Conservation (phyloP, 1,284 basidiomycete species). For the Macrocystidia cucumis region DNA sequence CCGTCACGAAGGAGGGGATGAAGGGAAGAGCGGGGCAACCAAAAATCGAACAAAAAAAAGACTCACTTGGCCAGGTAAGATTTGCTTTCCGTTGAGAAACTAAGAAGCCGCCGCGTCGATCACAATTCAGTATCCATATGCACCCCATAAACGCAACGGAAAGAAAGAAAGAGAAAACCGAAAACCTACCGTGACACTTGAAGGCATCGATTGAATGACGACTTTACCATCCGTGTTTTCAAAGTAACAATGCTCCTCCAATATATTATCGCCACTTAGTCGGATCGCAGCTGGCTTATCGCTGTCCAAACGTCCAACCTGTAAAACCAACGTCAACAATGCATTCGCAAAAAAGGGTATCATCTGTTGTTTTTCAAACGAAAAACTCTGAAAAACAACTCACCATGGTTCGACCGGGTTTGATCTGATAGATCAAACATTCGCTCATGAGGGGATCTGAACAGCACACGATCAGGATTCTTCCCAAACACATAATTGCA, state of each 20-base stretch:
- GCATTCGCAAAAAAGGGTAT: constrained; percentile 5
- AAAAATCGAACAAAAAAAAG: constrained; percentile 4
- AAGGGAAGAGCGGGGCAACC: too few species aligned
- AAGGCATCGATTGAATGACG: constrained; percentile 67
- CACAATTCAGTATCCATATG: constrained; percentile 2
- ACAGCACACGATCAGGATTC: constrained; percentile 2
- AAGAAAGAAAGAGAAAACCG: too few species aligned
- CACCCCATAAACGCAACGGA: background rate
- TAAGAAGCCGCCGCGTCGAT: constrained; percentile 19
- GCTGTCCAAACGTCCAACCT: constrained; percentile 81
- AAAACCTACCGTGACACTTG: constrained; percentile 75
- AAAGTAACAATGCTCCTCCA: constrained; percentile 89
- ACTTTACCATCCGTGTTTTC: constrained; percentile 86
- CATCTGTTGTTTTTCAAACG: constrained; percentile 4
- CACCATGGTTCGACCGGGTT: constrained; percentile 78
- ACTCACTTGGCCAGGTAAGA: constrained; percentile 64
- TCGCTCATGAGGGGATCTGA: constrained; percentile 85
- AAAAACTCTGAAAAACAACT: constrained; percentile 15
- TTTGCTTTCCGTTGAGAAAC: constrained; percentile 91
- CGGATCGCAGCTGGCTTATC: constrained; percentile 82
- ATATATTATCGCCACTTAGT: constrained; percentile 87
- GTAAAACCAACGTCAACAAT: constrained; percentile 8
- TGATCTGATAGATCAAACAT: constrained; percentile 93
- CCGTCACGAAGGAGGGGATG: too few species aligned
- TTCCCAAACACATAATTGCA: constrained; percentile 5